Evolutionary conservation across 495 filamentous ascomycete genomes (phyloP).

Genomic region (Parmelia sp.): DNA sequence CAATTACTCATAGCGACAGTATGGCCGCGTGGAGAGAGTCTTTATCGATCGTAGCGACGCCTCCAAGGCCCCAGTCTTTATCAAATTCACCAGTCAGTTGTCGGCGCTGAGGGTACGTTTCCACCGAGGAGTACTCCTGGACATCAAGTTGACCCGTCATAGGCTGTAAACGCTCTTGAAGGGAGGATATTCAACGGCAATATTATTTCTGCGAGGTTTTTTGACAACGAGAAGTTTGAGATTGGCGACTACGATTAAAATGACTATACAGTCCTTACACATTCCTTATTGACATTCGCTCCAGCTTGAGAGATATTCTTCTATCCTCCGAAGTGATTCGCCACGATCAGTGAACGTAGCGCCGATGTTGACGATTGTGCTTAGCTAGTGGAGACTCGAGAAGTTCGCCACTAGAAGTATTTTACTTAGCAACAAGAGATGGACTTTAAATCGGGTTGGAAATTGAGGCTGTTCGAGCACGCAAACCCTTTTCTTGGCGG

Average conservation of each 20-base stretch:
- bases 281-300: background rate
- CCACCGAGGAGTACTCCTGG: slow-evolving; percentile 7
- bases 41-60: slow-evolving; percentile 55
- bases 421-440: background rate
- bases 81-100: slow-evolving; percentile 77
- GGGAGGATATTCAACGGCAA: slow-evolving; percentile 84
- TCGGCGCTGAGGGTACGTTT: slow-evolving; percentile 70
- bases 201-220: slow-evolving; percentile 69
- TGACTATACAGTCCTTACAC: background rate
- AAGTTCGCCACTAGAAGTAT: background rate
- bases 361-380: background rate
- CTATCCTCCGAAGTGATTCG: background rate
- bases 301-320: background rate
- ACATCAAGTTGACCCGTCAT: slow-evolving; percentile 6
- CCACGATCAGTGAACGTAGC: background rate
- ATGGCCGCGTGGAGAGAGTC: slow-evolving; percentile 80
- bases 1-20: slow-evolving; percentile 40
- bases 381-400: background rate
- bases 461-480: background rate
- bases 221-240: slow-evolving; percentile 74
- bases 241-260: slow-evolving; percentile 53
- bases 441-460: background rate
- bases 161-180: slow-evolving; percentile 85
- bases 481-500: background rate
- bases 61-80: slow-evolving; percentile 64